phyloP scores from a whole-genome alignment of 805 yeast species.

The Yarrowia sp. region DNA sequence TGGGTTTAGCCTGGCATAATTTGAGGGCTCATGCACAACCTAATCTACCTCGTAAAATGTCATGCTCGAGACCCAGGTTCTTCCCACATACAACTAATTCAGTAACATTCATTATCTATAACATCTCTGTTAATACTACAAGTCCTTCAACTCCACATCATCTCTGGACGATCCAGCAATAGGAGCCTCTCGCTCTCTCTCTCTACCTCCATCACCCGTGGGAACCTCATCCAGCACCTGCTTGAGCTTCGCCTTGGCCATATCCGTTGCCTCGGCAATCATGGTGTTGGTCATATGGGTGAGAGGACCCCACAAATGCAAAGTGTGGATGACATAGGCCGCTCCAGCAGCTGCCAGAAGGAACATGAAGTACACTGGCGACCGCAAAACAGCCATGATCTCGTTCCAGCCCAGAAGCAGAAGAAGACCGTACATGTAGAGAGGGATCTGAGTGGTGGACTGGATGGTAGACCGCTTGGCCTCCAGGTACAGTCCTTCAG shows the following conservation, averaged over 20 bases:
- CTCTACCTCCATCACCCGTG: not conserved
- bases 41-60: too few relatives aligned
- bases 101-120: not conserved
- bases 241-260: conserved; percentile 60
- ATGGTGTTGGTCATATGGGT: conserved; percentile 56
- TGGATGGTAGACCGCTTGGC: conserved; percentile 84
- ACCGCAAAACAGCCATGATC: conserved; percentile 79
- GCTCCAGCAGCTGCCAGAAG: conserved; percentile 58
- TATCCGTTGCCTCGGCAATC: conserved; percentile 52
- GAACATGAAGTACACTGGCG: conserved; percentile 71
- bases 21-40: too few relatives aligned
- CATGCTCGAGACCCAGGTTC: too few relatives aligned
- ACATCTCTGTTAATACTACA: not conserved
- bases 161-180: not conserved
- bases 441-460: conserved; percentile 76
- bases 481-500: conserved; percentile 78
- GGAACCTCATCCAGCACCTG: conserved; percentile 47
- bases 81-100: too few relatives aligned
- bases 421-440: conserved; percentile 71
- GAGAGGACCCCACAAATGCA: conserved; percentile 78
- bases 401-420: conserved; percentile 93
- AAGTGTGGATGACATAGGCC: conserved; percentile 61
- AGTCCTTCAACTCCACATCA: conserved; percentile 11
- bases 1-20: too few relatives aligned
- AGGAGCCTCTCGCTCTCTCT: not conserved